These are phyloP conservation scores for Thamnidium elegans DNA, from an alignment of 192 early-diverging fungal species.

Conservation along the genomic window DNA sequence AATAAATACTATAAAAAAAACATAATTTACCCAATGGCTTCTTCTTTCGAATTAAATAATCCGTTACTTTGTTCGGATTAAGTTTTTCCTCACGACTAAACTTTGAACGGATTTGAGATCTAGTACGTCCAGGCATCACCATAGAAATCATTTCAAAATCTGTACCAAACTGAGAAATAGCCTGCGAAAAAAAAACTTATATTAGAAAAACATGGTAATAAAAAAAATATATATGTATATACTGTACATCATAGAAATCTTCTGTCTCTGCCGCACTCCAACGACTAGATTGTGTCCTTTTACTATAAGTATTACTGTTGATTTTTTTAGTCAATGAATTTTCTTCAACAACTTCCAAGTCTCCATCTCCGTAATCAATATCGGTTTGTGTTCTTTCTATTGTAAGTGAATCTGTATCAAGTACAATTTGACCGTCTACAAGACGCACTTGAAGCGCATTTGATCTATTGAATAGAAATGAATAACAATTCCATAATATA, in stretches of 20 bases:
- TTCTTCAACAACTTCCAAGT: conserved; percentile 33
- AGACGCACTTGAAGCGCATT: conserved; percentile 32
- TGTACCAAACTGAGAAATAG: conserved; percentile 34
- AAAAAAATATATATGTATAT: neutral
- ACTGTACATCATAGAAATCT: conserved; percentile 30
- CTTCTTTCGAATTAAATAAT: conserved; percentile 25
- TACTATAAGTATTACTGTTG: conserved; percentile 27
- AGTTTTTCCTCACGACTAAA: conserved; percentile 30
- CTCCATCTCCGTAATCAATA: neutral
- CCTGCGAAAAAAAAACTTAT: conserved; percentile 12
- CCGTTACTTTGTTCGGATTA: conserved; percentile 25
- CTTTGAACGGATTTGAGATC: conserved; percentile 32
- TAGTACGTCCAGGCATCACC: conserved; percentile 22
- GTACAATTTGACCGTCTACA: conserved; percentile 34
- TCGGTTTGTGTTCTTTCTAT: conserved; percentile 12
- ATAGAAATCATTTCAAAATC: conserved; percentile 38
- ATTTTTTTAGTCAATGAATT: conserved; percentile 22
- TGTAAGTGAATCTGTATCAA: conserved; percentile 29
- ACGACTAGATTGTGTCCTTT: conserved; percentile 4
- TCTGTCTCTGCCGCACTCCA: conserved; percentile 29
- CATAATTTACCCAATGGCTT: conserved; percentile 25
- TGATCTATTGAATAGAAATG: conserved; percentile 12
- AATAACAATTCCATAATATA: neutral
- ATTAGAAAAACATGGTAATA: neutral
- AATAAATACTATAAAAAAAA: neutral